A percentile compares a stretch with the other conserved stretches of the same genome.
phyloP scores from a whole-genome alignment of 225 moss, liverwort and hornwort species.

The Physcomitrium patens region DNA sequence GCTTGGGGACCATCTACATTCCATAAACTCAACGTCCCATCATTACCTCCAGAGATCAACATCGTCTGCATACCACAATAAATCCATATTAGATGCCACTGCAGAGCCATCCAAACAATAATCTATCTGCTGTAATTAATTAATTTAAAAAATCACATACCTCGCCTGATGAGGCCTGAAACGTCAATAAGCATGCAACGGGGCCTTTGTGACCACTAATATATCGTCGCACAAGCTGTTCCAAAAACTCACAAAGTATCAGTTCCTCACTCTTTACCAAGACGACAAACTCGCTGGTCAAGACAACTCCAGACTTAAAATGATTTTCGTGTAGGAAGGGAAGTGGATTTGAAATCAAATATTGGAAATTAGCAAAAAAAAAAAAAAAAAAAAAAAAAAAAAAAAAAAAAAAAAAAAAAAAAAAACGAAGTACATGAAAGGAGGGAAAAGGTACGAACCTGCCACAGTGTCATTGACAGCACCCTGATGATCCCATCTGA shows the following conservation, averaged over 20 bases:
- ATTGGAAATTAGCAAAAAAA: not conserved
- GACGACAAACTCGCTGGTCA: not conserved
- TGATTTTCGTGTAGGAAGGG: not conserved
- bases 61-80: constrained; percentile 59
- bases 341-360: not conserved
- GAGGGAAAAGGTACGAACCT: constrained; percentile 53
- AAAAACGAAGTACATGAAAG: not conserved
- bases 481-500: constrained; percentile 95
- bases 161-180: constrained; percentile 83
- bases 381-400: too few relatives aligned
- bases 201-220: constrained; percentile 90
- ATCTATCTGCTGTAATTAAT: not conserved
- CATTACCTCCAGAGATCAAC: constrained; percentile 93
- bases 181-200: constrained; percentile 83
- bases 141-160: too few relatives aligned
- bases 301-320: not conserved
- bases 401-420: too few relatives aligned
- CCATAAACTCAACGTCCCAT: constrained; percentile 93
- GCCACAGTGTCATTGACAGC: constrained; percentile 92
- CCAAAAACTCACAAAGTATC: constrained; percentile 16
- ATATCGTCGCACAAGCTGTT: constrained; percentile 89
- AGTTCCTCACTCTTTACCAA: constrained; percentile 10
- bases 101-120: not conserved
- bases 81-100: constrained; percentile 19
- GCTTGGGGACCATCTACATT: constrained; percentile 80